These are phyloP conservation scores for Tieghemostelium lacteum DNA, from an alignment of 78 protist species.

Conservation along the genomic window DNA sequence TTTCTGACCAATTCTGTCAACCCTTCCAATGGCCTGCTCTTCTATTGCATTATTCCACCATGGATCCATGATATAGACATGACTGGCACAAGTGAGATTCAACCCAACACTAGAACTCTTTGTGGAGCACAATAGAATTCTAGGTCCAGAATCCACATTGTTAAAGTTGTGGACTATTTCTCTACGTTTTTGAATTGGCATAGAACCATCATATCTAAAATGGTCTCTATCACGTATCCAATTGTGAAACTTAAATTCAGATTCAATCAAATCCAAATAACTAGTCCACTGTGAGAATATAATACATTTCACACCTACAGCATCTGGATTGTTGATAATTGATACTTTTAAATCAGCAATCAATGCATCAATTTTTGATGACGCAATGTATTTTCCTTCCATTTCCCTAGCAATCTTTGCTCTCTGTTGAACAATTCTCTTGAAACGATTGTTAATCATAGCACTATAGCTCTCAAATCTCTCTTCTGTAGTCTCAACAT, in stretches of 20 bases:
- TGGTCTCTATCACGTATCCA: not conserved
- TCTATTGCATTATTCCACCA: slow-evolving; percentile 86
- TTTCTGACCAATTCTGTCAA: slow-evolving; percentile 93
- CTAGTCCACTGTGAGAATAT: slow-evolving; percentile 85
- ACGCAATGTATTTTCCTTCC: not conserved
- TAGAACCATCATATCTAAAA: slow-evolving; percentile 79
- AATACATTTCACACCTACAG: not conserved
- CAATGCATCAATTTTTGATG: not conserved
- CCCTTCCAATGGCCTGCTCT: slow-evolving; percentile 95
- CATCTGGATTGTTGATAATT: not conserved
- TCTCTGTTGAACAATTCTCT: not conserved
- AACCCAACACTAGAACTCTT: slow-evolving; percentile 95
- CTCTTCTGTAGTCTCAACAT: no score
- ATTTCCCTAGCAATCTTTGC: not conserved
- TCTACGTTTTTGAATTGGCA: slow-evolving; percentile 7
- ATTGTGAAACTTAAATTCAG: not conserved
- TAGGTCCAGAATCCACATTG: not conserved
- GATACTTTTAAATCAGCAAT: not conserved
- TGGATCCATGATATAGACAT: slow-evolving; percentile 87
- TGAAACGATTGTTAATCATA: not conserved
- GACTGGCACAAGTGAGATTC: slow-evolving; percentile 92
- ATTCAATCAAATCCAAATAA: slow-evolving; percentile 70
- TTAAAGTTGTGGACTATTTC: slow-evolving; percentile 27
- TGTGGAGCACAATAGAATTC: slow-evolving; percentile 66
- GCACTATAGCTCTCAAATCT: not conserved